Evolutionary conservation across 495 filamentous ascomycete genomes (phyloP).

Genomic region (Penicillium bovifimosum): DNA sequence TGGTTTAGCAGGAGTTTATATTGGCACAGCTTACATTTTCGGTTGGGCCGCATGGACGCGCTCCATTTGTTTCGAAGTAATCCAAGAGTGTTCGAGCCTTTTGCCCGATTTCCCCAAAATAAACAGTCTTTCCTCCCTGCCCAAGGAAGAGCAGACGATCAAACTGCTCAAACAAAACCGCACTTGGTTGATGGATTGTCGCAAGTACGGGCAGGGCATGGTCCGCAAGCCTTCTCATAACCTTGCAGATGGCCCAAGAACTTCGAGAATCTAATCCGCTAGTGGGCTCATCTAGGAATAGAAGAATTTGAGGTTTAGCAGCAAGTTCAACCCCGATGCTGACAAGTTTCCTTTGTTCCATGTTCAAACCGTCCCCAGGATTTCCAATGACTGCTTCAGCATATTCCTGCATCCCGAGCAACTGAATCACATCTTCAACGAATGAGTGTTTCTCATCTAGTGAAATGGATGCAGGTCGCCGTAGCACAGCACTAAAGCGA

Average conservation of each 20-base stretch:
- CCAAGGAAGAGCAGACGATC: constrained; percentile 81
- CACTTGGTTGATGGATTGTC: constrained; percentile 92
- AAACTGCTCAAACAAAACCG: constrained; percentile 88
- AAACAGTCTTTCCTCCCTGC: constrained; percentile 78
- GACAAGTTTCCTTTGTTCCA: constrained; percentile 83
- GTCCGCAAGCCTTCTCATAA: constrained; percentile 82
- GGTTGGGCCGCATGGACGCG: constrained; percentile 58
- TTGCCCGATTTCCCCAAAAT: constrained; percentile 81
- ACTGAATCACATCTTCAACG: constrained; percentile 48
- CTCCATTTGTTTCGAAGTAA: constrained; percentile 77
- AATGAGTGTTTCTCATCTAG: constrained; percentile 45
- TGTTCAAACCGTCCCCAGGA: constrained; percentile 64
- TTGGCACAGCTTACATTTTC: constrained; percentile 62
- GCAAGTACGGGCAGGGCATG: constrained; percentile 85
- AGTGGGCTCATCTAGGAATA: constrained; percentile 94
- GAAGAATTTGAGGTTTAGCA: constrained; percentile 80
- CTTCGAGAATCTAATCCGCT: constrained; percentile 82
- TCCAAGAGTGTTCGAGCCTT: constrained; percentile 62
- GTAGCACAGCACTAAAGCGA: constrained; percentile 63
- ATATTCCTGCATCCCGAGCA: constrained; percentile 47
- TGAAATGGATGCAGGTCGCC: constrained; percentile 56
- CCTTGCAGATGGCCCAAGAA: constrained; percentile 74
- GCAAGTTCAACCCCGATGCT: constrained; percentile 92
- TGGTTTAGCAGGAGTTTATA: neutral
- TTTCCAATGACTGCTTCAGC: constrained; percentile 41